Base-by-base conservation (phyloP, 129 eudicot genomes). In the Centella asiatica region DNA sequence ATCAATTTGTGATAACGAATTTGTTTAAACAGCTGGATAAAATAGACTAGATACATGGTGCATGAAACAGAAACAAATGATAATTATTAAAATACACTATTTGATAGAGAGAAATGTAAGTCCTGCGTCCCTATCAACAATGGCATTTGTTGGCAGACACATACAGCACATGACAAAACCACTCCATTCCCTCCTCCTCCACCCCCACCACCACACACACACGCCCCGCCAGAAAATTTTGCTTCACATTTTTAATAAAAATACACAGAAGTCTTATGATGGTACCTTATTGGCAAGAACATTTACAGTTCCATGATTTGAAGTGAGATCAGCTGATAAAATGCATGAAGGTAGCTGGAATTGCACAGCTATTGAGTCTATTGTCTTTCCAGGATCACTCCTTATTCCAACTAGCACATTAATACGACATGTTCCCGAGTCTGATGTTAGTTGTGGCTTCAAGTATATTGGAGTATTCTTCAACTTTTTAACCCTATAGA, bases 401-500 rank as follows among this genome's bases (percentile, higher is more conserved):
- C 90, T 77, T 59, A 75, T 78, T 56, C 99, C 96, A 61, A 85
- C 90, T 68, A 92, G 70, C 57, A 92, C 90, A 57, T 79, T 84
- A 11, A 92, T 74, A 53, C 86, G 95, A 32, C 99, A 92, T 14
- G 76, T 87, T 15, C 99, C 99, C 2, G 96, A 75, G 44, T 87
- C 99, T 20, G 95, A 84, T 45, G 82, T 87, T 27, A 92, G 51
- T 66, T 92, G 99, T 26, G 99, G 99, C 77, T 92, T 92, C 36
- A 87, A 90, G 66, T 92, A 92, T 71, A 87, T 82, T 51, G 96
- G 99, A 73, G 77, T 81, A 66, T 69, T 87, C 81, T 76, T 87
- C 77, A 92, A 74, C 76, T 87, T 81, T 80, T 92, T 92, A 26
- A 92, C 84, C 79, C 99, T 92, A 86, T n/a, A n/a, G n/a, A n/a